Evolutionary conservation across 495 filamentous ascomycete genomes (phyloP), one percentile per base, ranked within the genome.

Genomic region (Xylaria nigripes): DNA sequence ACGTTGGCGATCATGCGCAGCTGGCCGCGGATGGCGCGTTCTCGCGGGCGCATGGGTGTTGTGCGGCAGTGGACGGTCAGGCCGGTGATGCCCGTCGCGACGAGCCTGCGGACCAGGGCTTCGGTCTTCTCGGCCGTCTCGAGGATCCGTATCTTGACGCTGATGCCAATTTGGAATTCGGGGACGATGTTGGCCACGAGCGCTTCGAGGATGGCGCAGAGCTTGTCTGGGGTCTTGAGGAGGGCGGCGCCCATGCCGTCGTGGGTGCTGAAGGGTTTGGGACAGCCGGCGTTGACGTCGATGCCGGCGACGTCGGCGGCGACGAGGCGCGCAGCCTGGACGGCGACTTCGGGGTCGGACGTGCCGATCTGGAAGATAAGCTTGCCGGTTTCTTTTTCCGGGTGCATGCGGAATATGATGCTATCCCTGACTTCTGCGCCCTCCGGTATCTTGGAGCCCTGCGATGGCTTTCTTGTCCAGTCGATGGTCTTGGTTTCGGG

Each of bases 171-270:
- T 49, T 89, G 78, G 65, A 84, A 86, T 19, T 81, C 80, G 21
- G 78, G 77, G 2, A 81, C 81, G 19, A 98, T 84, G 58, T 95
- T 82, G 32, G 76, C 74, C 9, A 96, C 90, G 13, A 98, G 76
- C 0, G 86, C 82, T 48, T 83, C 79, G 0, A 98, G 78, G 50
- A 98, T 97, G 0, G 82, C 74, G 47, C 83, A 84, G 0, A 98
- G 81, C 58, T 76, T 81, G 50, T 96, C 92, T 0, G 93, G 94
- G 0, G 83, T 87, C 45, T 79, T 77, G 15, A 98, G 76, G 19
- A 98, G 72, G 2, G 90, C 93, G 0, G 94, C 93, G 25, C 94
- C 94, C 93, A 97, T 98, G 34, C 93, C 94, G 32, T 89, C 86
- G 52, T 75, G 76, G 10, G 90, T 94, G 57, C 84, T 89, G 69